phyloP scores from a whole-genome alignment of 352 stramenopile genomes.

The Phytopythium mirpurense region DNA sequence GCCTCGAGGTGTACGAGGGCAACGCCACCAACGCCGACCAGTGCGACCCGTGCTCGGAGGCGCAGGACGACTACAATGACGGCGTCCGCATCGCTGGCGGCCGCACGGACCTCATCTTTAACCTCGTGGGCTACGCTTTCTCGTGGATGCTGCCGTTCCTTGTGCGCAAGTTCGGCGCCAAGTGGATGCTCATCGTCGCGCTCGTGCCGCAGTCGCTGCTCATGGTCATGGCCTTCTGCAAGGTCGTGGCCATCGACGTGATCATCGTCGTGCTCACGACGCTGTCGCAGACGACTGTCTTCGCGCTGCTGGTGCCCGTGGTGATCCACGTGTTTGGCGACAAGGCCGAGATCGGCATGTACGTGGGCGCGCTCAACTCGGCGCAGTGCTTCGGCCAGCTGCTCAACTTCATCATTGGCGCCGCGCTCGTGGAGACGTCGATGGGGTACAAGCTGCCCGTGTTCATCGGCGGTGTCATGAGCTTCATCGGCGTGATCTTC shows the following conservation, averaged over 20 bases:
- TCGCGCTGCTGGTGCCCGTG: slow-evolving; percentile 48
- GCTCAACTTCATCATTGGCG: slow-evolving; percentile 40
- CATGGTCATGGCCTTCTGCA: slow-evolving; percentile 43
- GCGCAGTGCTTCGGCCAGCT: slow-evolving; percentile 60
- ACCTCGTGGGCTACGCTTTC: slow-evolving; percentile 37
- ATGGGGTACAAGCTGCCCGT: slow-evolving; percentile 21
- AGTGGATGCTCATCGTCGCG: slow-evolving; percentile 31
- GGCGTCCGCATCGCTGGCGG: slow-evolving; percentile 40
- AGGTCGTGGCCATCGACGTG: slow-evolving; percentile 29
- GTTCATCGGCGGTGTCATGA: slow-evolving; percentile 25
- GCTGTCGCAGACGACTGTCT: slow-evolving; percentile 43
- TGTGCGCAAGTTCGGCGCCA: slow-evolving; percentile 36
- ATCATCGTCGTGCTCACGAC: slow-evolving; percentile 33
- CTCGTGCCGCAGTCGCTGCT: slow-evolving; percentile 43
- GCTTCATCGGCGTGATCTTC: slow-evolving; percentile 29
- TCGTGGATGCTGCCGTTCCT: slow-evolving; percentile 36
- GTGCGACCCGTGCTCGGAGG: slow-evolving; percentile 24
- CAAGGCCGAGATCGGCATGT: slow-evolving; percentile 44
- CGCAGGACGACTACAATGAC: slow-evolving; percentile 39
- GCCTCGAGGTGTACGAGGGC: slow-evolving; percentile 37
- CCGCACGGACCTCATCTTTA: slow-evolving; percentile 33
- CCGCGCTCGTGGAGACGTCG: slow-evolving; percentile 16
- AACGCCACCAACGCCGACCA: slow-evolving; percentile 24
- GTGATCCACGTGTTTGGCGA: slow-evolving; percentile 56
- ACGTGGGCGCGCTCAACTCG: slow-evolving; percentile 66